These are phyloP conservation scores for Carex scoparia DNA, from an alignment of 176 grass and related monocot species.

Conservation along the genomic window DNA sequence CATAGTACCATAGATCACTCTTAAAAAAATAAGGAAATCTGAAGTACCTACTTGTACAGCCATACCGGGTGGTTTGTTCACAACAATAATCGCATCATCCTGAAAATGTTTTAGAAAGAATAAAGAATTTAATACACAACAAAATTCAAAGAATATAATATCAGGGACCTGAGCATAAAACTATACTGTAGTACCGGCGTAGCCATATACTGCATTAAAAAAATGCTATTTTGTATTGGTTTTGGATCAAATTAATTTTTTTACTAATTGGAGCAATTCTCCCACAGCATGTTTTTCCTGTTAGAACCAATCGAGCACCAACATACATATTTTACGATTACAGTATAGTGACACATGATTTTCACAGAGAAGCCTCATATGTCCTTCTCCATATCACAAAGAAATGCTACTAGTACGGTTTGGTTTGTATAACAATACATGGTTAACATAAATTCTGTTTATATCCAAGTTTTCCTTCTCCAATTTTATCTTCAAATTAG, in stretches of 20 bases:
- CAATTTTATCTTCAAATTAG: neutral
- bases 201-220: neutral
- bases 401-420: too few species aligned
- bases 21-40: slow-evolving; percentile 5
- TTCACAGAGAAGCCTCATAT: neutral
- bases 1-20: too few species aligned
- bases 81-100: slow-evolving; percentile 68
- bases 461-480: neutral
- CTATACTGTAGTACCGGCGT: neutral
- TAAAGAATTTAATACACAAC: slow-evolving; percentile 20
- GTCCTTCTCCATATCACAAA: neutral
- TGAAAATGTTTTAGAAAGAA: slow-evolving; percentile 33
- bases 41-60: slow-evolving; percentile 59
- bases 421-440: too few species aligned
- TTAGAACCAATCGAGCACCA: neutral
- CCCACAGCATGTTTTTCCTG: neutral
- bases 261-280: neutral
- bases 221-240: neutral
- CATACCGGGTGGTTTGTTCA: slow-evolving; percentile 89
- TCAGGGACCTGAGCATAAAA: neutral
- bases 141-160: slow-evolving; percentile 15
- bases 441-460: too few species aligned
- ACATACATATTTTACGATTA: neutral
- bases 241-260: neutral
- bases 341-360: neutral